Evolutionary conservation across 2,329 filamentous ascomycete species (phyloP), one percentile per base, ranked within the genome.

Genomic region (Fusarium robinianum): DNA sequence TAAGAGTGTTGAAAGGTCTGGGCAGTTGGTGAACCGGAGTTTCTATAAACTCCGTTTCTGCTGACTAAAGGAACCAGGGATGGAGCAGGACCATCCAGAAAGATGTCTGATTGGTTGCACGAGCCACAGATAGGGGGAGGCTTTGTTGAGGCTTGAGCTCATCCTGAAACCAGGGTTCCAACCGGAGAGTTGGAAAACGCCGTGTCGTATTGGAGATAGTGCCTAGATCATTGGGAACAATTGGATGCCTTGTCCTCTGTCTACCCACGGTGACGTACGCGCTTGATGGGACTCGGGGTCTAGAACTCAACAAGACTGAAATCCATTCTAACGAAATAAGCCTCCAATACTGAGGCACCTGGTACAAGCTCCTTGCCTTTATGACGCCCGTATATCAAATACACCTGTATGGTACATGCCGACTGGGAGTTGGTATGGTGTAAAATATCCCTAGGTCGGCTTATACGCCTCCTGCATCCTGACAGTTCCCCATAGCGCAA

Each of bases 331-430:
- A 58, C 44, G 51, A 58, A 53, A 58, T 53, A 58, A 53, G 55
- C 59, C 55, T 48, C 55, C 43, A 42, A 41, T 55, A 35, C 41
- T 19, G 39, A 59, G 57, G 51, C 51, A 54, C 53, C 49, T 55
- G 38, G 55, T 50, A 60, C 53, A 62, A 61, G 57, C 60, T 55
- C 60, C 60, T 53, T 58, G 49, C 59, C 55, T 49, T 56, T 50
- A 50, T 62, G 50, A 62, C 59, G 59, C 59, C 59, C 57, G 40
- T 61, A 58, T 62, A 55, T 59, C 59, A 62, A 58, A 61, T 61
- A 62, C 59, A 62, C 57, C 57, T 42, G 53, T 58, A 62, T 62
- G 55, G 59, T 62, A 62, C 59, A 62, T 59, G 49, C 53, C 57
- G 44, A 41, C 50, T 51, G 41, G 48, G 50, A 56, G 55, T 55